Percentiles rank a stretch among this genome's conserved stretches.
phyloP scores from a whole-genome alignment of 345 rosid genomes.

The Arabidopsis suecica region DNA sequence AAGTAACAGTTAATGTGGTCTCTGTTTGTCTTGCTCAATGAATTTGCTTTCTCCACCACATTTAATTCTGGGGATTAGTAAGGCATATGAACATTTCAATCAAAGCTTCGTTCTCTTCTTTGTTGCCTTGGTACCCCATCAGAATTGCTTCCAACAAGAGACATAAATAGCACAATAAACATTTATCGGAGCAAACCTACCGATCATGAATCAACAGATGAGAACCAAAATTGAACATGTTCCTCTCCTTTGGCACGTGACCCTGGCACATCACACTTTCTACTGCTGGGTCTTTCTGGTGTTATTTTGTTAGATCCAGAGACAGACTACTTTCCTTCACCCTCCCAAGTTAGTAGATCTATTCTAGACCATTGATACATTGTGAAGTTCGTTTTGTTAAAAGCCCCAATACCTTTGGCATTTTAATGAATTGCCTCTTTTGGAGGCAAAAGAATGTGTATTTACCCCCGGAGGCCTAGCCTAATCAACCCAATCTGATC shows the following conservation, averaged over 20 bases:
- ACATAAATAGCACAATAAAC: conserved; percentile 24
- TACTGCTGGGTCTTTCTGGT: conserved; percentile 21
- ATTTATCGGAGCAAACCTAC: not conserved
- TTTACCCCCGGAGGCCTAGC: conserved; percentile 13
- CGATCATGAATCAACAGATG: conserved; percentile 25
- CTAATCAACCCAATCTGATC: conserved; percentile 24
- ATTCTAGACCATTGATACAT: not conserved
- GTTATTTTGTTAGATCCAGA: conserved; percentile 5
- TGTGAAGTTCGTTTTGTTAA: conserved; percentile 11
- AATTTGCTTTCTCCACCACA: conserved; percentile 30
- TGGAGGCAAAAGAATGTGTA: conserved; percentile 32
- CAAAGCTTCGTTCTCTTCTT: conserved; percentile 4
- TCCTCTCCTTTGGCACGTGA: conserved; percentile 4
- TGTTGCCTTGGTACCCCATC: conserved; percentile 13
- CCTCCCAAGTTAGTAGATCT: conserved; percentile 22
- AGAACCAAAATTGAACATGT: conserved; percentile 17
- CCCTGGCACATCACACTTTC: conserved; percentile 19
- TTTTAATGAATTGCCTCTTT: conserved; percentile 21
- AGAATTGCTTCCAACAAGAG: conserved; percentile 30
- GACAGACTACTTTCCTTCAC: conserved; percentile 15
- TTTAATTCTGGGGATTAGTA: conserved; percentile 25
- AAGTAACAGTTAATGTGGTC: conserved; percentile 4
- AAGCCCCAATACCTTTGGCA: conserved; percentile 5
- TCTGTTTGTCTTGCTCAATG: not conserved
- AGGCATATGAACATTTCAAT: conserved; percentile 21